Percentiles rank a stretch among this genome's conserved stretches.
phyloP scores from a whole-genome alignment of 2,329 filamentous ascomycete genomes.

The Sporothrix inflata region DNA sequence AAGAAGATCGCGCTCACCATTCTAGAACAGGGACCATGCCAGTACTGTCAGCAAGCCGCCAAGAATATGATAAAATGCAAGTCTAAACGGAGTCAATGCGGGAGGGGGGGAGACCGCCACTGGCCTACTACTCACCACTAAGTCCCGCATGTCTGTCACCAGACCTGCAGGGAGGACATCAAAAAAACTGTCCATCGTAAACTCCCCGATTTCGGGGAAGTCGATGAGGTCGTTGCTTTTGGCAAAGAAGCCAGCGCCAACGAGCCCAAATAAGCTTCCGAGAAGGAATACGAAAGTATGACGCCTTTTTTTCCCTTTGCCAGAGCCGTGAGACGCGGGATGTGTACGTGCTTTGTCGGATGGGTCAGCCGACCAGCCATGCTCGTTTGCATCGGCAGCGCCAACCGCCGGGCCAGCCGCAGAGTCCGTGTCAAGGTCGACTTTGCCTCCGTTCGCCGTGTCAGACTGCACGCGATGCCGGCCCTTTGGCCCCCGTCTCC shows the following conservation, averaged over 20 bases:
- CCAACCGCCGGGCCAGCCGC: not conserved
- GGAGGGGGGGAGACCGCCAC: not conserved
- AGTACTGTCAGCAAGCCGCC: slow-evolving; percentile 25
- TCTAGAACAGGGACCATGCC: slow-evolving; percentile 50
- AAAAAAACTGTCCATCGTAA: slow-evolving; percentile 82
- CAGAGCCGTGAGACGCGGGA: not conserved
- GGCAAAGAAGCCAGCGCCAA: slow-evolving; percentile 89
- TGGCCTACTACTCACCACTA: slow-evolving; percentile 64
- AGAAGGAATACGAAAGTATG: slow-evolving; percentile 83
- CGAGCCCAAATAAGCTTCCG: slow-evolving; percentile 85
- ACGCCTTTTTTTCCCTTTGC: slow-evolving; percentile 64
- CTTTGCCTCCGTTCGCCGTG: not conserved
- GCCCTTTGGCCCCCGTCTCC: slow-evolving; percentile 25
- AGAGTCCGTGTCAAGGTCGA: not conserved
- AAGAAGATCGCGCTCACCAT: slow-evolving; percentile 78
- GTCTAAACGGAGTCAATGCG: not conserved
- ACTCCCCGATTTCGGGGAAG: slow-evolving; percentile 68
- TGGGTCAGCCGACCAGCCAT: slow-evolving; percentile 8
- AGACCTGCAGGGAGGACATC: slow-evolving; percentile 88
- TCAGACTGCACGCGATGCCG: not conserved
- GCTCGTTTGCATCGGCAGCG: not conserved
- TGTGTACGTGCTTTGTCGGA: slow-evolving; percentile 10
- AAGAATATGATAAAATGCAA: not conserved
- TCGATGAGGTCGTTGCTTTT: slow-evolving; percentile 88
- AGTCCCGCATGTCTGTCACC: slow-evolving; percentile 80